These are phyloP conservation scores for Capronia epimyces DNA, from an alignment of 2,329 filamentous ascomycete genomes.

Conservation along the genomic window DNA sequence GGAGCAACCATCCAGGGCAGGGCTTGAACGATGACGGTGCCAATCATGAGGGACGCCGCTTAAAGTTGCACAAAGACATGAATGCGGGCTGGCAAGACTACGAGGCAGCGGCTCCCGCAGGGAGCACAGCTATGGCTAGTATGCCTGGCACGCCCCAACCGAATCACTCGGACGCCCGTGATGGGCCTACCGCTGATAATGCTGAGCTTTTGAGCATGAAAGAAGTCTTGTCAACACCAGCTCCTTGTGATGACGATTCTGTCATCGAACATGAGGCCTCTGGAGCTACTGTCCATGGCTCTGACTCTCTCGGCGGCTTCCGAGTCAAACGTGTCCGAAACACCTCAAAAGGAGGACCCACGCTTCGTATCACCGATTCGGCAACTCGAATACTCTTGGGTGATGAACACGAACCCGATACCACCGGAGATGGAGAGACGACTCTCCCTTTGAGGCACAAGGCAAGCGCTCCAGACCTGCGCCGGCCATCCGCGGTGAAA, in stretches of 20 bases:
- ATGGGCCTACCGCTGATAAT: not conserved
- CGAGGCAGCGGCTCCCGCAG: no score
- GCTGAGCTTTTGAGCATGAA: conserved; percentile 4
- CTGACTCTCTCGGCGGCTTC: conserved; percentile 20
- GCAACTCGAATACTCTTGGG: conserved; percentile 20
- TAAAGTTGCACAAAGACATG: not conserved
- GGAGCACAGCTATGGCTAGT: not conserved
- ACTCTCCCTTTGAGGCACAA: conserved; percentile 7
- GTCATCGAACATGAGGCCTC: conserved; percentile 7
- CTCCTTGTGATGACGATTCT: conserved; percentile 8
- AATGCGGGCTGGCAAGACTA: not conserved
- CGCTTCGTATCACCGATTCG: conserved; percentile 24
- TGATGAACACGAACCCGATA: not conserved
- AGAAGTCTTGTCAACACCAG: conserved; percentile 14
- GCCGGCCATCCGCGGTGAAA: conserved; percentile 1
- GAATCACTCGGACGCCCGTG: not conserved
- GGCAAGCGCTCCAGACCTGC: conserved; percentile 12
- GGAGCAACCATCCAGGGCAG: not conserved
- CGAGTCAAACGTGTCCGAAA: conserved; percentile 16
- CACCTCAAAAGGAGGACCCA: conserved; percentile 14
- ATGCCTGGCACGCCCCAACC: not conserved
- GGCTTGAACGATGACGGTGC: not conserved
- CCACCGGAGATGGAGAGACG: not conserved
- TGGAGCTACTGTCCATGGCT: conserved; percentile 10
- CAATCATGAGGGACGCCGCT: not conserved